Conservation (phyloP, 495 filamentous ascomycete genomes). For the Aspergillus homomorphus region DNA sequence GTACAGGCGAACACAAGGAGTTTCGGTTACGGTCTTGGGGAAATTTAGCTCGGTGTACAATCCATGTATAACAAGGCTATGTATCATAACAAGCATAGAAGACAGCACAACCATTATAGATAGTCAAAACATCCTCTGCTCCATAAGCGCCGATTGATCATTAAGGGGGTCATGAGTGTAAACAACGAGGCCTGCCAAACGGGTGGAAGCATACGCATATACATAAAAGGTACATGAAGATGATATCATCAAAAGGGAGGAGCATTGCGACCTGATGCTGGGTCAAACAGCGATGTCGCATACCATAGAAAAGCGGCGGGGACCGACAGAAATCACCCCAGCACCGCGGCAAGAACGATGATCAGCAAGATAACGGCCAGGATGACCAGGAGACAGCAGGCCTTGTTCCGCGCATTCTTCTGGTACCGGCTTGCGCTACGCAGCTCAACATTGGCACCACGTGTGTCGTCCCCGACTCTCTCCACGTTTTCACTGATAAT, state of each 20-base stretch:
- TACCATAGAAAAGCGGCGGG: constrained; percentile 6
- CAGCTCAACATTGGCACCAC: constrained; percentile 81
- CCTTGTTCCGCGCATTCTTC: constrained; percentile 87
- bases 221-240: constrained; percentile 18
- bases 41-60: constrained; percentile 31
- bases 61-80: constrained; percentile 39
- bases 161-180: constrained; percentile 10
- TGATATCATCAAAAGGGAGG: constrained; percentile 27
- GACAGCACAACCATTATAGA: constrained; percentile 19
- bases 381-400: constrained; percentile 89
- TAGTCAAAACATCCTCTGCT: constrained; percentile 14
- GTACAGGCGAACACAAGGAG: constrained; percentile 30
- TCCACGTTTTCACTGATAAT: constrained; percentile 86
- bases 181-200: constrained; percentile 3
- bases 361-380: constrained; percentile 83
- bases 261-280: constrained; percentile 1
- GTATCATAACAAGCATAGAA: constrained; percentile 36
- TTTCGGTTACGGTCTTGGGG: constrained; percentile 23
- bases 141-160: constrained; percentile 16
- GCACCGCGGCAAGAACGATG: constrained; percentile 76
- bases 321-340: constrained; percentile 46
- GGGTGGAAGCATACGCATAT: constrained; percentile 9
- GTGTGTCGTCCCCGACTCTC: constrained; percentile 71
- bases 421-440: constrained; percentile 82
- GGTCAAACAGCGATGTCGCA: constrained; percentile 14